These are phyloP conservation scores for Neurospora sp. DNA, from an alignment of 495 filamentous ascomycete genomes.

Conservation along the genomic window DNA sequence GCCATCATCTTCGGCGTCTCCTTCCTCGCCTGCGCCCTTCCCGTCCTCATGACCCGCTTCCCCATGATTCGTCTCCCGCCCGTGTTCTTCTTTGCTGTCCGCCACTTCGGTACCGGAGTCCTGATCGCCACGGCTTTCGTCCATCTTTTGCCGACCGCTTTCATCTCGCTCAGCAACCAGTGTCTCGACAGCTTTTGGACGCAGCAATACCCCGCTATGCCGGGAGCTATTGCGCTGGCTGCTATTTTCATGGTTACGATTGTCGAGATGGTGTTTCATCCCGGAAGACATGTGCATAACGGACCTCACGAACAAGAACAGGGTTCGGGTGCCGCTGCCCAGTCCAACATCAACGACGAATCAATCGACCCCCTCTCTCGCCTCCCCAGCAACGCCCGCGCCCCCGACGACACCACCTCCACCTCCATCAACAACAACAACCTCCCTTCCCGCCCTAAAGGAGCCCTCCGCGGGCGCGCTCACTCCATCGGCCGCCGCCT, in stretches of 20 bases:
- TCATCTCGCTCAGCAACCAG: conserved; percentile 65
- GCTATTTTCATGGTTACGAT: conserved; percentile 63
- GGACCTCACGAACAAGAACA: conserved; percentile 33
- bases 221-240: conserved; percentile 65
- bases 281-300: conserved; percentile 24
- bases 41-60: conserved; percentile 40
- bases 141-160: conserved; percentile 72
- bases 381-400: not conserved
- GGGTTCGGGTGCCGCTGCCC: conserved; percentile 19
- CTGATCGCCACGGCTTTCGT: conserved; percentile 83
- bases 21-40: conserved; percentile 49
- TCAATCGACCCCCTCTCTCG: not conserved
- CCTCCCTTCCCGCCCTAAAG: not conserved
- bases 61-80: conserved; percentile 34
- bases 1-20: conserved; percentile 63
- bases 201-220: conserved; percentile 60
- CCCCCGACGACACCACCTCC: not conserved
- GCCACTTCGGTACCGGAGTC: conserved; percentile 78
- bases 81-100: conserved; percentile 55
- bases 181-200: conserved; percentile 72
- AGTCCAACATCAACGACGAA: conserved; percentile 9
- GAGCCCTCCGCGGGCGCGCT: not conserved
- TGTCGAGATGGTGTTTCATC: conserved; percentile 64
- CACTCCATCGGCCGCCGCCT: not conserved
- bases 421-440: not conserved